phyloP scores from a whole-genome alignment of 306 rosid genomes.

The Geum urbanum region DNA sequence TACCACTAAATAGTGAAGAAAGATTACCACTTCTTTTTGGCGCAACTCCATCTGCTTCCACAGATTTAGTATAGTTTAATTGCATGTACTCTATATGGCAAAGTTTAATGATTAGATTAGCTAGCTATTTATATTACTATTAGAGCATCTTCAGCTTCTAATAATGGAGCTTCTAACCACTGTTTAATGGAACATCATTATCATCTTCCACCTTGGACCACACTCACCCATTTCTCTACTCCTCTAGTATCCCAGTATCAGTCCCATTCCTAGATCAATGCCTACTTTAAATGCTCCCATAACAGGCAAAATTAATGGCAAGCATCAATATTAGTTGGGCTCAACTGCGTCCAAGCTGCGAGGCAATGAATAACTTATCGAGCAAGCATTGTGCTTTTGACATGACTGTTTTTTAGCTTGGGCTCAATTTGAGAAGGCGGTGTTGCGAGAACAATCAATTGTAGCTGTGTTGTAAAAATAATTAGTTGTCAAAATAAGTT shows the following conservation, averaged over 20 bases:
- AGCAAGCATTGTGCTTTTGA: background rate
- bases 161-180: conserved; percentile 7
- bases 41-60: background rate
- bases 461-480: too few species aligned
- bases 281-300: background rate
- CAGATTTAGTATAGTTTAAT: background rate
- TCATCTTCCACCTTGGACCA: background rate
- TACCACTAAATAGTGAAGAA: background rate
- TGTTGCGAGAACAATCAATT: too few species aligned
- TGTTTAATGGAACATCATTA: background rate
- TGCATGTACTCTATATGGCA: background rate
- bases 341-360: background rate
- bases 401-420: too few species aligned
- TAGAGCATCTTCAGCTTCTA: background rate
- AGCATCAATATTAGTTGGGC: background rate
- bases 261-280: background rate
- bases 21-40: background rate
- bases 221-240: background rate
- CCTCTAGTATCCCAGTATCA: background rate
- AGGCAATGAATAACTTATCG: background rate
- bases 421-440: too few species aligned
- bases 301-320: background rate
- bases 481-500: too few species aligned
- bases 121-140: background rate
- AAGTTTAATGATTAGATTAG: background rate